phyloP scores from a whole-genome alignment of 2,329 filamentous ascomycete genomes.

The Fusarium xylarioides region DNA sequence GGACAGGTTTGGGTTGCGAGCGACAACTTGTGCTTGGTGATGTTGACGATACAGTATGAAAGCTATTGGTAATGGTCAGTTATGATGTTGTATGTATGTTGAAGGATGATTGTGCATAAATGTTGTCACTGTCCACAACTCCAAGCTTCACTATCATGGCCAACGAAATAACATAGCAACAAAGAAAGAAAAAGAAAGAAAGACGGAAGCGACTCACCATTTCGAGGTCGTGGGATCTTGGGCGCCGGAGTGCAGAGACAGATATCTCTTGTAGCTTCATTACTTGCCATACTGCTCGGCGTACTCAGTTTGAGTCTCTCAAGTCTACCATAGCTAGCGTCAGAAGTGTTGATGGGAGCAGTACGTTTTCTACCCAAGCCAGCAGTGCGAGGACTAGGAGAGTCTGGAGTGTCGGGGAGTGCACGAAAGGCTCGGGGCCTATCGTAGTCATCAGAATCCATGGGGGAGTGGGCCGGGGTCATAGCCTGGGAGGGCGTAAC shows the following conservation, averaged over 20 bases:
- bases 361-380: slow-evolving; percentile 54
- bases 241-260: slow-evolving; percentile 66
- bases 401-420: slow-evolving; percentile 36
- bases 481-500: slow-evolving; percentile 39
- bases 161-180: not conserved
- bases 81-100: not conserved
- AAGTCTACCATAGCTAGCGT: slow-evolving; percentile 51
- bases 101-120: not conserved
- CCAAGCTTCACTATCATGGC: not conserved
- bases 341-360: slow-evolving; percentile 56
- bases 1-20: slow-evolving; percentile 84
- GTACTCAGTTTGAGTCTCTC: slow-evolving; percentile 44
- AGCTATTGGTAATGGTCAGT: slow-evolving; percentile 64
- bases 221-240: slow-evolving; percentile 67
- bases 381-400: slow-evolving; percentile 39
- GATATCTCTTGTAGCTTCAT: slow-evolving; percentile 54
- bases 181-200: slow-evolving; percentile 34
- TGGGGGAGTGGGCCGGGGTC: slow-evolving; percentile 40
- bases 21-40: slow-evolving; percentile 83
- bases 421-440: slow-evolving; percentile 30
- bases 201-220: slow-evolving; percentile 57
- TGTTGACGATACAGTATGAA: slow-evolving; percentile 98
- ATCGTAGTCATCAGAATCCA: slow-evolving; percentile 37
- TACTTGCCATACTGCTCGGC: slow-evolving; percentile 43
- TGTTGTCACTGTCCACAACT: slow-evolving; percentile 8